Percentiles rank a stretch among this genome's conserved stretches.
Evolutionary conservation across 176 grass and related monocot species (phyloP).

Genomic region (Zea luxurians): DNA sequence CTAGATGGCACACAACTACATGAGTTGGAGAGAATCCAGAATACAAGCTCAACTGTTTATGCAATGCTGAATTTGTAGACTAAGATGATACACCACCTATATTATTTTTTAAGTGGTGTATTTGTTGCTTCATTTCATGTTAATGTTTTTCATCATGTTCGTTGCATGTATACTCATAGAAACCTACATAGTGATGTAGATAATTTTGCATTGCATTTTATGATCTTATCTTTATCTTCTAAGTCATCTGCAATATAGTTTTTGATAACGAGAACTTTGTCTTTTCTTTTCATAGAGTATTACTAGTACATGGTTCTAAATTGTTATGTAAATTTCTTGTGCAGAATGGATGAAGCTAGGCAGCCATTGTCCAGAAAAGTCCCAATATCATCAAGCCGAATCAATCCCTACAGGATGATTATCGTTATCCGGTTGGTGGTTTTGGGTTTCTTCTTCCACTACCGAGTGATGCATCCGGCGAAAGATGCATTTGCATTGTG

Average conservation of each 20-base stretch:
- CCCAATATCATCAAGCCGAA: constrained; percentile 77
- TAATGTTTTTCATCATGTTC: not conserved
- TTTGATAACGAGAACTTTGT: not conserved
- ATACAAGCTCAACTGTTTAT: constrained; percentile 19
- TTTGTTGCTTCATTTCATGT: not conserved
- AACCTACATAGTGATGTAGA: not conserved
- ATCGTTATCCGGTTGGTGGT: constrained; percentile 90
- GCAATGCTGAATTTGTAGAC: not conserved
- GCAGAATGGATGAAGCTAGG: constrained; percentile 93
- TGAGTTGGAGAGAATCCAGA: not conserved
- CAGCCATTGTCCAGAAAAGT: constrained; percentile 87
- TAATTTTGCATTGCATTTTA: not conserved
- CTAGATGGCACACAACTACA: not conserved
- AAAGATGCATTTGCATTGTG: constrained; percentile 83
- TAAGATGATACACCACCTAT: not conserved
- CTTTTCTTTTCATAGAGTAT: not conserved
- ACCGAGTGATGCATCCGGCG: constrained; percentile 73
- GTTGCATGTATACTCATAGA: not conserved
- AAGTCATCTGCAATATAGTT: not conserved
- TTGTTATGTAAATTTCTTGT: constrained; percentile 32
- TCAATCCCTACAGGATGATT: constrained; percentile 93
- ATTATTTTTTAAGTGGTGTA: not conserved
- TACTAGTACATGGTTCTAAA: constrained; percentile 8
- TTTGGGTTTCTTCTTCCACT: constrained; percentile 95
- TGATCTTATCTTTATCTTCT: constrained; percentile 1